Conservation (phyloP, 768 basidiomycete genomes). For the Termitomyces sp. region DNA sequence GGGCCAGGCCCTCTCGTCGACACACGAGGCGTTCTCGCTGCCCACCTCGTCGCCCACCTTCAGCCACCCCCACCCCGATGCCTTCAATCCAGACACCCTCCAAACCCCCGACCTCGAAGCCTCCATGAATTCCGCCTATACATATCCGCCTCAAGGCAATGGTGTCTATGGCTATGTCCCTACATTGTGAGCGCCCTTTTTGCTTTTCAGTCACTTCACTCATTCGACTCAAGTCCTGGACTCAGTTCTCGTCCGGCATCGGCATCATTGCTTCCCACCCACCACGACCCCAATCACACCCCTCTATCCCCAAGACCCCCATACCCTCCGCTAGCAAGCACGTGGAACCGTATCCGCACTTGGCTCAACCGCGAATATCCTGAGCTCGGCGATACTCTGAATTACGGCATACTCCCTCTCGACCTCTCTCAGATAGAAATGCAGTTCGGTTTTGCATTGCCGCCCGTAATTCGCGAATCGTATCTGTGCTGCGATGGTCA, state of each 20-base stretch:
- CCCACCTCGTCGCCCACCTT: constrained; percentile 69
- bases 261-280: constrained; percentile 64
- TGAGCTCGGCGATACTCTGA: constrained; percentile 93
- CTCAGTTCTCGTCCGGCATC: constrained; percentile 46
- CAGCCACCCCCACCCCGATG: constrained; percentile 48
- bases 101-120: constrained; percentile 48
- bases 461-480: constrained; percentile 85
- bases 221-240: constrained; percentile 28
- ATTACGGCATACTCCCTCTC: constrained; percentile 81
- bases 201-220: constrained; percentile 13
- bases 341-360: constrained; percentile 81
- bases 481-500: constrained; percentile 90
- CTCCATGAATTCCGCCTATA: constrained; percentile 54
- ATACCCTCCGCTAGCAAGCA: constrained; percentile 79
- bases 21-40: constrained; percentile 87
- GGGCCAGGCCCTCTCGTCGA: constrained; percentile 71
- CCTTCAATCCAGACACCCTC: constrained; percentile 56
- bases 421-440: constrained; percentile 82
- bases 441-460: constrained; percentile 82
- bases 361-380: constrained; percentile 88
- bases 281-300: constrained; percentile 51
- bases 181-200: constrained; percentile 41
- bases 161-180: constrained; percentile 61
- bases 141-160: constrained; percentile 73
- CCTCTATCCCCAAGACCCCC: constrained; percentile 38